Evolutionary conservation across 139 green algal genomes (phyloP), one percentile per base, ranked within the genome.

Genomic region (Auxenochlorella pyrenoidosa): DNA sequence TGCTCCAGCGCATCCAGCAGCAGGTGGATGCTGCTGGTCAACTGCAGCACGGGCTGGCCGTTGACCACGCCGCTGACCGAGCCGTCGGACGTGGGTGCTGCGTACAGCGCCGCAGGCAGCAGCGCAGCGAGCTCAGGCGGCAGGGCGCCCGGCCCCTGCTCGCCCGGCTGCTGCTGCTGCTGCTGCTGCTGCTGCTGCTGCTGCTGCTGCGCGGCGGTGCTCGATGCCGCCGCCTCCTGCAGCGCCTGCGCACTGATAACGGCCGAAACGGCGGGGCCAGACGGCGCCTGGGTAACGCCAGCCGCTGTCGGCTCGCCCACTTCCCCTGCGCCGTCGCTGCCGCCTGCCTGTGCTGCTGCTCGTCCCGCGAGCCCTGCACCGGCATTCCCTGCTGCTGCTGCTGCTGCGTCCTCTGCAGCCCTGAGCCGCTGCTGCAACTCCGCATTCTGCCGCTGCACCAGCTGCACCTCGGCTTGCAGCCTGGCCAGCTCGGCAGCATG

Each of bases 1-100:
- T 68, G 43, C 72, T 88, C 84, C 40, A 88, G 21, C 1, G 84
- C 58, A 43, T 65, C 58, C 73, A 88, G 84, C 75, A 88, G 41
- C 58, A 84, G 32, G 40, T 83, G 76, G 76, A 89, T 85, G 76
- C 34, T 60, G 80, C 22, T 32, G 41, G 63, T 43, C 2, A 84
- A 63, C 85, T 77, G 34, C 75, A 89, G 85, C 21, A 58, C 54
- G 0, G 58, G 16, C 59, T 80, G 59, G 41, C 40, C 58, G 10
- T 34, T 44, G 16, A 12, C 34, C 30, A 40, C 3, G 66, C 66
- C 34, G 66, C 41, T 18, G 1, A 19, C 70, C 44, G 15, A 4
- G 19, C 43, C 41, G 43, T 10, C 63, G 26, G 82, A 43, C 38
- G 28, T 32, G 16, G 71, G 71, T n/a, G 38, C 16, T 3, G 34